Base-by-base conservation (phyloP, 805 yeast species). In the Lipomyces lipofer region DNA sequence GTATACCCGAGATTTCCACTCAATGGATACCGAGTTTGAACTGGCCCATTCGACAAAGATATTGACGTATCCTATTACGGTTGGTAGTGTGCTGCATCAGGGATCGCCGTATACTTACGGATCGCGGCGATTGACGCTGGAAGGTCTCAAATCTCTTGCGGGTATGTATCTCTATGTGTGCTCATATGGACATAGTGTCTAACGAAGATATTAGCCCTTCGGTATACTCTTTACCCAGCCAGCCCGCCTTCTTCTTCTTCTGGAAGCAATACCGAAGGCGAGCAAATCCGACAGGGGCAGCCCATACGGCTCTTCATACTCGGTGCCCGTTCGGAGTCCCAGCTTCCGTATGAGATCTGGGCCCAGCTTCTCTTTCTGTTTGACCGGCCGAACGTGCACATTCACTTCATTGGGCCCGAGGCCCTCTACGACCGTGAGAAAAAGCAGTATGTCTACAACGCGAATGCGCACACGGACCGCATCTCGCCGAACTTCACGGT, bases 21-120 rank as follows among this genome's bases (percentile, higher is more conserved):
- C 97, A 4, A 92, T 94, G 98, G 96, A 94, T 71, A 87, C 96
- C 3, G 97, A 91, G 71, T 92, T 88, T 74, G 95, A 92, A 71
- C 75, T 92, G 67, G 98, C 98, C 1, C 95, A 95, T 3, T 91
- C 90, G 30, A 89, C 98, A 17, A 94, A 94, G 69, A 87, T 92
- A 80, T 79, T 94, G 67, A 87, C 95, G 50, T 94, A 89, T 71
- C 99, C 99, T 42, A 73, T 88, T 56, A 90, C 99, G 3, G 85
- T 94, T 43, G 96, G 88, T 6, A 81, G 95, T 1, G 71, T 89
- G 6, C 70, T 94, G 63, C 94, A 92, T 70, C 86, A 85, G 68
- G 86, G 77, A 69, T 86, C 96, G 0, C 97, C 98, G 2, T 91
- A 91, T 70, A 75, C 79, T 25, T 96, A 96, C 39, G 96, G 97